Conservation (phyloP, 2,329 filamentous ascomycete species). For the Cadophora sp. region DNA sequence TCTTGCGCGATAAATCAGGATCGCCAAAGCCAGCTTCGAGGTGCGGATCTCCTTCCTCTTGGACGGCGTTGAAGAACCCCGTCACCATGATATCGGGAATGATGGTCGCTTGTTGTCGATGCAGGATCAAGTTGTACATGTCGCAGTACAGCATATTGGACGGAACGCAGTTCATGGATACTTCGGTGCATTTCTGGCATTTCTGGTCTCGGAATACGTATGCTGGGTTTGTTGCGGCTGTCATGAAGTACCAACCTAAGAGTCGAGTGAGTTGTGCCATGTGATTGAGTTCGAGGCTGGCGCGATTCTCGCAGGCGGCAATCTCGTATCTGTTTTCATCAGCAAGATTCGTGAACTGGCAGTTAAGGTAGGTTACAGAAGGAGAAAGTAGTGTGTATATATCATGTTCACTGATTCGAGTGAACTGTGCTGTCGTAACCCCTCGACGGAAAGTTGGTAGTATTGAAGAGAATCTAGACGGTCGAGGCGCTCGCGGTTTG, state of each 20-base stretch:
- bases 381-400: conserved; percentile 18
- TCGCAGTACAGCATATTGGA: conserved; percentile 12
- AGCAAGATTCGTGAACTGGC: neutral
- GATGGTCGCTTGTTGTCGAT: conserved; percentile 9
- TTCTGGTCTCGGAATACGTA: conserved; percentile 8
- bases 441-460: conserved; percentile 14
- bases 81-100: conserved; percentile 10
- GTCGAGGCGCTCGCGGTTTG: conserved; percentile 19
- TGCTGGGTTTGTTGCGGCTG: neutral
- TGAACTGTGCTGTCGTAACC: conserved; percentile 5
- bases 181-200: conserved; percentile 9
- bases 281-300: conserved; percentile 13
- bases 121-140: conserved; percentile 13
- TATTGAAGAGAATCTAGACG: conserved; percentile 12
- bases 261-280: conserved; percentile 13
- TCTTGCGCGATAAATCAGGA: conserved; percentile 1
- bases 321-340: conserved; percentile 15
- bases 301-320: conserved; percentile 11
- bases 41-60: neutral
- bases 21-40: conserved; percentile 11
- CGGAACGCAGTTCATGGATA: conserved; percentile 11
- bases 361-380: neutral
- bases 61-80: conserved; percentile 1
- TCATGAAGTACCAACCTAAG: conserved; percentile 16
- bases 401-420: conserved; percentile 18